Evolutionary conservation across 208 protist genomes (phyloP), one percentile per base, ranked within the genome.

Genomic region (Novymonas esmeraldas): DNA sequence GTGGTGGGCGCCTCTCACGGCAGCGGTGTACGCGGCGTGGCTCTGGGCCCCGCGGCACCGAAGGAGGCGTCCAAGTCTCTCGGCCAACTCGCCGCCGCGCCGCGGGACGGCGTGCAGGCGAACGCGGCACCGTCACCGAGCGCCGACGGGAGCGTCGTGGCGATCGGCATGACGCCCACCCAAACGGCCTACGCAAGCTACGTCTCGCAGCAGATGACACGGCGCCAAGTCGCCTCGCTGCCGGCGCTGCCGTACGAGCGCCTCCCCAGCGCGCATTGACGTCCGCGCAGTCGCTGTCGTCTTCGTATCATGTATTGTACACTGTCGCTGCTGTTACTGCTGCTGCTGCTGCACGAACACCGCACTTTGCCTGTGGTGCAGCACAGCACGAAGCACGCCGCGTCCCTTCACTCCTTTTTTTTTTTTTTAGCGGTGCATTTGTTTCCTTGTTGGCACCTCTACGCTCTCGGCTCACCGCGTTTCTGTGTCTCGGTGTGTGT

Each of bases 231-330:
- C 3, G 76, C 81, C 24, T 54, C 58, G 1, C 72, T 93, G 16
- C 84, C 83, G 7, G 61, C 81, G 18, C 66, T 93, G 11, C 84
- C 82, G 1, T 93, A 93, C 60, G 81, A 89, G 34, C 72, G 66
- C 3, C 28, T 51, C 33, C 38, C 58, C 1, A 69, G 24, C 22
- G 24, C 62, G 26, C 56, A 61, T 34, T 76, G 42, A 20, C 31
- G 60, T 44, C 4, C n/a, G n/a, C n/a, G n/a, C n/a, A n/a, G n/a
- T n/a, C n/a, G n/a, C n/a, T n/a, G n/a, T n/a, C n/a, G n/a, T n/a
- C n/a, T n/a, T n/a, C n/a, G n/a, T n/a, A n/a, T n/a, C n/a, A n/a
- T n/a, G n/a, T n/a, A n/a, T n/a, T n/a, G n/a, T n/a, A n/a, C n/a
- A n/a, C n/a, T n/a, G n/a, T n/a, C n/a, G n/a, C n/a, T n/a, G n/a